phyloP scores from a whole-genome alignment of 176 grass and related monocot genomes.

The Zea luxurians region DNA sequence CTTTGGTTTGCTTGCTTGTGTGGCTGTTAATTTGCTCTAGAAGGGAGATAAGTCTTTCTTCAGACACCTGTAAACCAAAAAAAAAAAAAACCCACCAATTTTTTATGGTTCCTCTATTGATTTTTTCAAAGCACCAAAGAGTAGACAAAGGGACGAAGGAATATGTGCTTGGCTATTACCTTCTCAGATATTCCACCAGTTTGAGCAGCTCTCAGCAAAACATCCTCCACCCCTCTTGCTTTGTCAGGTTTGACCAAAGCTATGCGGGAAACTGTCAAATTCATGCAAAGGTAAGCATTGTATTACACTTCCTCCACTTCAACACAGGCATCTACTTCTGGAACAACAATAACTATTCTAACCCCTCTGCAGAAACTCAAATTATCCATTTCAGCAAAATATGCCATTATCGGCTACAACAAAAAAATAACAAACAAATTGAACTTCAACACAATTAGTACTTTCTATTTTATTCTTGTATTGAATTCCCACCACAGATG shows the following conservation, averaged over 20 bases:
- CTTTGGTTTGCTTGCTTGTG: slow-evolving; percentile 80
- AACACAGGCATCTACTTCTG: not conserved
- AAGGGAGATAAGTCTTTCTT: slow-evolving; percentile 84
- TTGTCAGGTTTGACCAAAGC: slow-evolving; percentile 97
- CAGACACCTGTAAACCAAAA: slow-evolving; percentile 65
- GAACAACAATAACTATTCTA: not conserved
- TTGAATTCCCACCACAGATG: too few species aligned
- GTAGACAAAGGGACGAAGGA: slow-evolving; percentile 9
- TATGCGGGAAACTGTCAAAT: slow-evolving; percentile 69
- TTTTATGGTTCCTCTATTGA: not conserved
- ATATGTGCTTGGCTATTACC: slow-evolving; percentile 34
- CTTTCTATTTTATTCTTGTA: not conserved
- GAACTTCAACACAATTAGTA: not conserved
- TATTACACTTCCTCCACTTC: not conserved
- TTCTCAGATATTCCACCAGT: slow-evolving; percentile 91
- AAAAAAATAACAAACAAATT: not conserved
- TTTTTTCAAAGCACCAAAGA: not conserved
- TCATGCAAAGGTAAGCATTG: slow-evolving; percentile 2
- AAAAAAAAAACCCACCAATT: not conserved
- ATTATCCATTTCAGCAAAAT: not conserved
- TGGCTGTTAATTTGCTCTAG: slow-evolving; percentile 87
- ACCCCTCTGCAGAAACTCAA: not conserved
- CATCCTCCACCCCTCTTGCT: slow-evolving; percentile 95
- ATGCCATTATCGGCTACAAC: not conserved
- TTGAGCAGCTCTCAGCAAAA: slow-evolving; percentile 81